phyloP scores from a whole-genome alignment of 176 grass and related monocot genomes.

The Secale cereale region DNA sequence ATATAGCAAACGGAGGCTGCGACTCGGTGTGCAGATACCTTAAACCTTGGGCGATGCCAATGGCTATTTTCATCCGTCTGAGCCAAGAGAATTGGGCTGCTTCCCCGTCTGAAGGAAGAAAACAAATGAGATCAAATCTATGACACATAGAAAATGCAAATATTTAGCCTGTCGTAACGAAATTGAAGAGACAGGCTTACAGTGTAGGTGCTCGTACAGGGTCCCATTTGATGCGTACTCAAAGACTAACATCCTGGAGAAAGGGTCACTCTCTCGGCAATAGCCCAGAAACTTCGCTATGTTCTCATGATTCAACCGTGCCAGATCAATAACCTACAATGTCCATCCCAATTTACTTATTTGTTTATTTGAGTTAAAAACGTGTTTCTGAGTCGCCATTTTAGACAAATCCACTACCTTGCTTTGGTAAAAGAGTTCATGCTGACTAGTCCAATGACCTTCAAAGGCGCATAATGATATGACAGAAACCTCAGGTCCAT shows the following conservation, averaged over 20 bases:
- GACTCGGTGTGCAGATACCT: constrained; percentile 81
- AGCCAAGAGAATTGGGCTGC: constrained; percentile 79
- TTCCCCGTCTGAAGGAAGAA: constrained; percentile 64
- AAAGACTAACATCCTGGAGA: constrained; percentile 85
- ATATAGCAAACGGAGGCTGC: constrained; percentile 67
- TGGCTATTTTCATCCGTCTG: constrained; percentile 91
- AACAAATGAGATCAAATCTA: background rate
- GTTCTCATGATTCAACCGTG: constrained; percentile 85
- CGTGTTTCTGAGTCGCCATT: background rate
- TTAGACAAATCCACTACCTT: constrained; percentile 47
- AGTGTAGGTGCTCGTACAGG: constrained; percentile 85
- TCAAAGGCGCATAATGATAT: constrained; percentile 73
- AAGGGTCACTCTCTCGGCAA: constrained; percentile 87
- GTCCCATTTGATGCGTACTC: constrained; percentile 97
- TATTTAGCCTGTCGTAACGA: background rate
- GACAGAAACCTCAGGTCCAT: constrained; percentile 82
- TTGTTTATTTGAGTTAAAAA: background rate
- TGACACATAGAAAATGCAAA: background rate
- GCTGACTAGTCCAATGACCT: constrained; percentile 81
- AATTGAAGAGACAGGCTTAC: constrained; percentile 28
- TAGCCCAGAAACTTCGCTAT: constrained; percentile 84
- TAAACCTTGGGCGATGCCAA: constrained; percentile 80
- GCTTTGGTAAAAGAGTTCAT: constrained; percentile 84
- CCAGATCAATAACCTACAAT: constrained; percentile 79
- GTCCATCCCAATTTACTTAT: background rate